A percentile compares a stretch with the other conserved stretches of the same genome.
Conservation (phyloP, 2,329 filamentous ascomycete species). For the Apiospora arundinis region DNA sequence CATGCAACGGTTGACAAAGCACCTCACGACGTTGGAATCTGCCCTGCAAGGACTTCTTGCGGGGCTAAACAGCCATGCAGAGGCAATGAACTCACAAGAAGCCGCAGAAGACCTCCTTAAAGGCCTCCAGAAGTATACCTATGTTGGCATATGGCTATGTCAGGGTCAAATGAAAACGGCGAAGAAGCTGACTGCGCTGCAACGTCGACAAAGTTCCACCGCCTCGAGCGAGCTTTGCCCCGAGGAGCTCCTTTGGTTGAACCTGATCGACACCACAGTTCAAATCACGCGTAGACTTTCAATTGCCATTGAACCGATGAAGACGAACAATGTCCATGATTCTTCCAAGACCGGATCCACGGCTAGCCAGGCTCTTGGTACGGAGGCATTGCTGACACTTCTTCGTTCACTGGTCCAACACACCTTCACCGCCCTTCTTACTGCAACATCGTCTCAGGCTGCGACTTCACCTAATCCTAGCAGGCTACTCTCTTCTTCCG, state of each 20-base stretch:
- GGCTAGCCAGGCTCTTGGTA: slow-evolving; percentile 51
- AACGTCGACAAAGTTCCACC: slow-evolving; percentile 57
- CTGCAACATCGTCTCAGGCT: slow-evolving; percentile 68
- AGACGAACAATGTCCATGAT: not conserved
- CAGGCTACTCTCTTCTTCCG: slow-evolving; percentile 43
- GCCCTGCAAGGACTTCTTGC: slow-evolving; percentile 76
- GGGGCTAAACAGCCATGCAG: slow-evolving; percentile 60
- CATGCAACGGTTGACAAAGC: slow-evolving; percentile 83
- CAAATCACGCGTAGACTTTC: slow-evolving; percentile 66
- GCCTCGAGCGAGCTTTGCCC: slow-evolving; percentile 53
- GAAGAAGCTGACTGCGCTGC: slow-evolving; percentile 51
- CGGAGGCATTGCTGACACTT: slow-evolving; percentile 66
- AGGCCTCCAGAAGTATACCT: slow-evolving; percentile 85
- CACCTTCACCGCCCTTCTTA: slow-evolving; percentile 85
- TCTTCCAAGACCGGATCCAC: slow-evolving; percentile 31
- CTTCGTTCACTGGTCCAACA: slow-evolving; percentile 86
- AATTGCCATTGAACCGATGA: not conserved
- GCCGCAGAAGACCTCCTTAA: slow-evolving; percentile 76
- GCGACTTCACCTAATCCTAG: slow-evolving; percentile 38
- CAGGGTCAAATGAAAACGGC: slow-evolving; percentile 78
- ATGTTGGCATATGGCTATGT: slow-evolving; percentile 95
- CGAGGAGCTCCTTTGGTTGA: slow-evolving; percentile 65
- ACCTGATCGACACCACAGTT: slow-evolving; percentile 65
- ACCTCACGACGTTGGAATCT: slow-evolving; percentile 80
- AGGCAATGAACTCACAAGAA: slow-evolving; percentile 57